Percentiles rank a stretch among this genome's conserved stretches.
Evolutionary conservation across 2,329 filamentous ascomycete species (phyloP).

Genomic region (Clarireedia monteithiana): DNA sequence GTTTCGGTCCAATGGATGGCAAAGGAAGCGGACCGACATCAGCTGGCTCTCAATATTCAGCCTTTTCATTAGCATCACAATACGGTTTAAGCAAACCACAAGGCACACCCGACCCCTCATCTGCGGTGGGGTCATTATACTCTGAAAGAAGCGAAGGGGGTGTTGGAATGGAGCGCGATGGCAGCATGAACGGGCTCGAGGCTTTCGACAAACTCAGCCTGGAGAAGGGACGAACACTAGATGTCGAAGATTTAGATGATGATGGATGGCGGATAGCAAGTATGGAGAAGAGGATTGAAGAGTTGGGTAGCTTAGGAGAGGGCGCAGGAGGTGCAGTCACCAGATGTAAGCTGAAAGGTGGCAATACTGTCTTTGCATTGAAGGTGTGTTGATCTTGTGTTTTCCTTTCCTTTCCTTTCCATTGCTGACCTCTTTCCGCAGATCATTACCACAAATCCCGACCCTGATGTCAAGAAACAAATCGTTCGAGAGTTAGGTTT

Average conservation of each 20-base stretch:
- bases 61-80: conserved; percentile 69
- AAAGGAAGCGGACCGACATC: conserved; percentile 75
- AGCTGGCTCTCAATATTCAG: conserved; percentile 80
- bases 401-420: conserved; percentile 2
- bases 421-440: conserved; percentile 32
- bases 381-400: conserved; percentile 56
- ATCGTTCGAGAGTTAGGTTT: conserved; percentile 94
- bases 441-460: conserved; percentile 97
- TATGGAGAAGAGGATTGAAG: conserved; percentile 76
- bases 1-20: conserved; percentile 70
- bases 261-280: conserved; percentile 93
- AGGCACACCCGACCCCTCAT: conserved; percentile 75
- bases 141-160: conserved; percentile 73
- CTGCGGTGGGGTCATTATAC: conserved; percentile 78
- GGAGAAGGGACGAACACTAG: conserved; percentile 74
- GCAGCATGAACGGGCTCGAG: conserved; percentile 67
- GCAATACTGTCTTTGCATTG: conserved; percentile 89
- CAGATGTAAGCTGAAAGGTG: conserved; percentile 77
- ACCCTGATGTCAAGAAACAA: conserved; percentile 97
- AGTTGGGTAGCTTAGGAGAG: conserved; percentile 85
- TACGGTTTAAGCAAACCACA: conserved; percentile 61
- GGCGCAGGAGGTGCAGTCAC: conserved; percentile 95
- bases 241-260: conserved; percentile 92
- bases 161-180: conserved; percentile 72
- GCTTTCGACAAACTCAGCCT: conserved; percentile 73